Conservation (phyloP, 2,329 filamentous ascomycete species). For the Aspergillus alliaceus region DNA sequence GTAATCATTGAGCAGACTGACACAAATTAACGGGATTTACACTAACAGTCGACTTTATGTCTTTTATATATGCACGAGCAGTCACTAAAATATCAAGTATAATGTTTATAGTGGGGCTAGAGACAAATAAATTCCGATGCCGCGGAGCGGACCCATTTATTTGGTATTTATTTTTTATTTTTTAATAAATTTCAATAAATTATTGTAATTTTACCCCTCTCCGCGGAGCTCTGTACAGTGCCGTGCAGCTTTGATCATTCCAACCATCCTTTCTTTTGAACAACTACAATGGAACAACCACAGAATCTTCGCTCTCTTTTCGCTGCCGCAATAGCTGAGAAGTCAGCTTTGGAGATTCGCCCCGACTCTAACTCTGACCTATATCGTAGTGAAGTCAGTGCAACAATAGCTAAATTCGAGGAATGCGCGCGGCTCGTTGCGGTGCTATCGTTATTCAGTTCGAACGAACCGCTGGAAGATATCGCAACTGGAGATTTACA, state of each 20-base stretch:
- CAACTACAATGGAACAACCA: constrained; percentile 46
- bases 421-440: constrained; percentile 69
- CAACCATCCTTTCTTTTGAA: not conserved
- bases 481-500: constrained; percentile 80
- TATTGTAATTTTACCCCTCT: constrained; percentile 5
- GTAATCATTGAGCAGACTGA: no score
- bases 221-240: constrained; percentile 23
- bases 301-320: constrained; percentile 59
- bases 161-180: no score
- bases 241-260: not conserved
- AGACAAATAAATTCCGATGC: not conserved
- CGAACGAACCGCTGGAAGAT: constrained; percentile 87
- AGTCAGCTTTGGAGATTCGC: constrained; percentile 60
- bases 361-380: constrained; percentile 63
- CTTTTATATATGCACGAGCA: no score
- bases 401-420: constrained; percentile 70
- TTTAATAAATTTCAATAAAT: no score
- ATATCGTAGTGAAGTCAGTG: constrained; percentile 67
- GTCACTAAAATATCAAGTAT: not conserved
- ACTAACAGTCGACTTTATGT: no score
- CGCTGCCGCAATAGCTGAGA: constrained; percentile 54
- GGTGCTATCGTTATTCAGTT: constrained; percentile 78
- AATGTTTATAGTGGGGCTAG: not conserved
- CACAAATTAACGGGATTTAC: no score
- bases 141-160: constrained; percentile 18